Percentiles rank a stretch among this genome's conserved stretches.
Conservation (phyloP, 1,139 yeast species). For the Sugiyamaella novakii region DNA sequence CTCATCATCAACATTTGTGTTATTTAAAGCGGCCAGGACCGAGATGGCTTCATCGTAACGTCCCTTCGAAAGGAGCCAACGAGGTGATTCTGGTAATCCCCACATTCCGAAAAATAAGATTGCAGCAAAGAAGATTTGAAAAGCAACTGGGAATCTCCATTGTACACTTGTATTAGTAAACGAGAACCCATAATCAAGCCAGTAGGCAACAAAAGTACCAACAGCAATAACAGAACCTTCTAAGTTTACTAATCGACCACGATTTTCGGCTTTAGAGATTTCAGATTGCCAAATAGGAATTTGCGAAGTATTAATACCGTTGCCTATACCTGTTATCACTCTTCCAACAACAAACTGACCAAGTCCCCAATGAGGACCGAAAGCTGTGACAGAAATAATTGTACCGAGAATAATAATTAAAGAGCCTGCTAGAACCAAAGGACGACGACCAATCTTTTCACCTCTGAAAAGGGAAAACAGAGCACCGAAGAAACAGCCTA, state of each 20-base stretch:
- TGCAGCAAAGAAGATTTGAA: slow-evolving; percentile 41
- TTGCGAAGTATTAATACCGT: slow-evolving; percentile 78
- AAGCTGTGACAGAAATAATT: slow-evolving; percentile 61
- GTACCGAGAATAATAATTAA: slow-evolving; percentile 61
- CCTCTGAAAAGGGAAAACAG: slow-evolving; percentile 55
- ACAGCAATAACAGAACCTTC: slow-evolving; percentile 75
- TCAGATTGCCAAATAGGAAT: slow-evolving; percentile 86
- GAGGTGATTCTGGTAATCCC: slow-evolving; percentile 52
- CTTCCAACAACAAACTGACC: slow-evolving; percentile 79
- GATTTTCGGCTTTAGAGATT: slow-evolving; percentile 68
- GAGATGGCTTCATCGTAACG: slow-evolving; percentile 47
- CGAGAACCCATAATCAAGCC: slow-evolving; percentile 61
- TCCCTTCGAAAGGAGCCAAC: slow-evolving; percentile 51
- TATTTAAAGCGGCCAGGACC: slow-evolving; percentile 46
- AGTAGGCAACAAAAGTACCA: slow-evolving; percentile 74
- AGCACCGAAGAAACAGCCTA: slow-evolving; percentile 81
- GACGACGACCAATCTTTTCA: slow-evolving; percentile 41
- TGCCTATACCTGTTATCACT: slow-evolving; percentile 75
- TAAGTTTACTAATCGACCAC: slow-evolving; percentile 71
- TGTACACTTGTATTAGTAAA: slow-evolving; percentile 52
- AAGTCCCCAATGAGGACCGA: slow-evolving; percentile 59
- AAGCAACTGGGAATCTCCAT: slow-evolving; percentile 50
- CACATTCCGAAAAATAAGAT: slow-evolving; percentile 29
- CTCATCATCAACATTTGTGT: slow-evolving; percentile 28
- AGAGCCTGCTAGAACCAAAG: slow-evolving; percentile 52